Evolutionary conservation across 1,139 yeast species (phyloP).

Genomic region (Suhomyces wounanorum): DNA sequence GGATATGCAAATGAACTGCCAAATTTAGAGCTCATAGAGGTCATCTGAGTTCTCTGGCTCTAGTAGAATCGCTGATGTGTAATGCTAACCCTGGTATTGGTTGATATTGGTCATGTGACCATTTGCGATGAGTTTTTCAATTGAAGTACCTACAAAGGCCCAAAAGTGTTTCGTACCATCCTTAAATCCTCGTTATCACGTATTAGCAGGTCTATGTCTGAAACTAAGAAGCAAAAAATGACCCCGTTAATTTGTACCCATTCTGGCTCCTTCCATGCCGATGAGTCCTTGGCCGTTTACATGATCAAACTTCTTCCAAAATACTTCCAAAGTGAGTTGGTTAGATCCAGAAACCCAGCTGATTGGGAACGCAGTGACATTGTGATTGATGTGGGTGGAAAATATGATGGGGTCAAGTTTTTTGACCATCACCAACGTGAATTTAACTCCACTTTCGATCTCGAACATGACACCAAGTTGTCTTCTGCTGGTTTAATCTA

Average conservation of each 20-base stretch:
- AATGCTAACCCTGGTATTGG: neutral
- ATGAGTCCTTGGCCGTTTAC: conserved; percentile 93
- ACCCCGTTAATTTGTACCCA: conserved; percentile 75
- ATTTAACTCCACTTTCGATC: conserved; percentile 40
- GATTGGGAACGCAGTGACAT: conserved; percentile 88
- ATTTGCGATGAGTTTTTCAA: neutral
- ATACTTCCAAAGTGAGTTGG: conserved; percentile 63
- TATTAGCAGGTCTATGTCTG: conserved; percentile 11
- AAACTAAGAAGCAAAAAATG: conserved; percentile 25
- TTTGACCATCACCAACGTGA: conserved; percentile 96
- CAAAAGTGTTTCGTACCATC: neutral
- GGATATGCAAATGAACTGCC: too few species aligned
- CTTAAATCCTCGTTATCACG: neutral
- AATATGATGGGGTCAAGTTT: conserved; percentile 81
- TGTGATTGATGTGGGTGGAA: conserved; percentile 94
- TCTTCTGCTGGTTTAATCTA: conserved; percentile 93
- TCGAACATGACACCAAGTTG: conserved; percentile 61
- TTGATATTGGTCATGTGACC: neutral
- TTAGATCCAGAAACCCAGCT: conserved; percentile 80
- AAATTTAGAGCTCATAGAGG: too few species aligned
- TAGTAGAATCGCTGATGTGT: neutral
- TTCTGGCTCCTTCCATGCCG: conserved; percentile 96
- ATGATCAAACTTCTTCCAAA: conserved; percentile 76
- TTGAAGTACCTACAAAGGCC: neutral
- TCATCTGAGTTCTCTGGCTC: neutral